Percentiles rank a stretch among this genome's conserved stretches.
phyloP scores from a whole-genome alignment of 176 grass and related monocot genomes.

The Miscanthus lutarioriparius region DNA sequence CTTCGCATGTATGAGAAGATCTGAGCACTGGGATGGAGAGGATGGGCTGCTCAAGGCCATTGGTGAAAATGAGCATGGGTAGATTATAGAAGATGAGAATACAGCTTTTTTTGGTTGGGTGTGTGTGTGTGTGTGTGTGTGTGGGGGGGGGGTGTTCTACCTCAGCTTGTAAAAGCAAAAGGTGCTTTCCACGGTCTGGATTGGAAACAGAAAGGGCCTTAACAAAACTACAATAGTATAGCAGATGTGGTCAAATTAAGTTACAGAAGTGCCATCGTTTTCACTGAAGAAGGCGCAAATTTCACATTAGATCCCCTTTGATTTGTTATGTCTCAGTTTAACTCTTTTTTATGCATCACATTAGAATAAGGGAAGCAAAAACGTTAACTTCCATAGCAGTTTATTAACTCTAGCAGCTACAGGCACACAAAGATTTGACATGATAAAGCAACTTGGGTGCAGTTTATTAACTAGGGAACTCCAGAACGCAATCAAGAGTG shows the following conservation, averaged over 20 bases:
- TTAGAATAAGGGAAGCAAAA: neutral
- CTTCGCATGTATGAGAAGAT: too few species aligned
- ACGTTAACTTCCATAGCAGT: neutral
- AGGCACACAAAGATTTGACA: constrained; percentile 1
- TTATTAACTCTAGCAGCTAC: neutral
- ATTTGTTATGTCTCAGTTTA: neutral
- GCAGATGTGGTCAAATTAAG: neutral
- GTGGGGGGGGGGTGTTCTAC: too few species aligned
- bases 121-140: too few species aligned
- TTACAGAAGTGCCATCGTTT: constrained; percentile 7
- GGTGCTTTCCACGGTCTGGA: too few species aligned
- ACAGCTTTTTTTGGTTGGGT: too few species aligned
- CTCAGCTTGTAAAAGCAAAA: too few species aligned
- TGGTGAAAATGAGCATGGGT: too few species aligned
- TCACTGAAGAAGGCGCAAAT: neutral
- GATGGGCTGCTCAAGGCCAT: too few species aligned
- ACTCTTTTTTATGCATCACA: constrained; percentile 1
- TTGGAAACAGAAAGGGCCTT: neutral
- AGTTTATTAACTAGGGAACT: neutral
- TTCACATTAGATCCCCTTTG: constrained; percentile 9
- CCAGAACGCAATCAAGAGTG: constrained; percentile 5
- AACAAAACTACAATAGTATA: neutral
- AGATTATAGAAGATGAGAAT: too few species aligned
- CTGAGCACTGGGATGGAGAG: too few species aligned
- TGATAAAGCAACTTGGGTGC: neutral